phyloP scores from a whole-genome alignment of 2,329 filamentous ascomycete genomes.

The Cercospora sp. region DNA sequence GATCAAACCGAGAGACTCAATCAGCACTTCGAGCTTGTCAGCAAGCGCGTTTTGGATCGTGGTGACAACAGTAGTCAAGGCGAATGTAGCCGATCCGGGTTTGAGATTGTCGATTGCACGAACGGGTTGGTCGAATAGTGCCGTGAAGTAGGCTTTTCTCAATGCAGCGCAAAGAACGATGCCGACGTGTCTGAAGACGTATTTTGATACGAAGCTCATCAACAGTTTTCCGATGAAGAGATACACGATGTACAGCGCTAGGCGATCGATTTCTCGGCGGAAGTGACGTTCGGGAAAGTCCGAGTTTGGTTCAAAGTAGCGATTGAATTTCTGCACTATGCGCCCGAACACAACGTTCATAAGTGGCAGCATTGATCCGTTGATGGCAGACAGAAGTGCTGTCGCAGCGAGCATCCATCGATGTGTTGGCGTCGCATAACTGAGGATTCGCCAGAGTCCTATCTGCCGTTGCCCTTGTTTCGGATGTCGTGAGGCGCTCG shows the following conservation, averaged over 20 bases:
- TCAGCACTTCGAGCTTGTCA: background rate
- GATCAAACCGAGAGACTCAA: background rate
- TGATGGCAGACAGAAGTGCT: background rate
- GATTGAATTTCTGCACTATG: background rate
- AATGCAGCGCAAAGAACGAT: background rate
- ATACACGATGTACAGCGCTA: background rate
- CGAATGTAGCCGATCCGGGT: background rate
- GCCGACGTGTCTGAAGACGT: background rate
- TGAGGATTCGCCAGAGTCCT: too few relatives aligned
- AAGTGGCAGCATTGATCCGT: background rate
- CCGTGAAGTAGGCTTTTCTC: background rate
- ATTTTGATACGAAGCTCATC: background rate
- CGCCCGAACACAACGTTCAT: background rate
- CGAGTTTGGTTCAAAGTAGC: background rate
- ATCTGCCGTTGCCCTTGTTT: too few relatives aligned
- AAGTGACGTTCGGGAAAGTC: background rate
- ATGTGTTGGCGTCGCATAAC: too few relatives aligned
- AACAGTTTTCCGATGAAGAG: background rate
- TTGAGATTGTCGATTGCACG: background rate
- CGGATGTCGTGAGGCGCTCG: too few relatives aligned
- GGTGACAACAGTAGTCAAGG: background rate
- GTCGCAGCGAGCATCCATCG: too few relatives aligned
- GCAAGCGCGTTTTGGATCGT: background rate
- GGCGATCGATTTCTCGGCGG: background rate
- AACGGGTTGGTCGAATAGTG: background rate